Evolutionary conservation across 1,139 yeast genomes (phyloP), one percentile per base, ranked within the genome.

Genomic region (Kodamaea sp.): DNA sequence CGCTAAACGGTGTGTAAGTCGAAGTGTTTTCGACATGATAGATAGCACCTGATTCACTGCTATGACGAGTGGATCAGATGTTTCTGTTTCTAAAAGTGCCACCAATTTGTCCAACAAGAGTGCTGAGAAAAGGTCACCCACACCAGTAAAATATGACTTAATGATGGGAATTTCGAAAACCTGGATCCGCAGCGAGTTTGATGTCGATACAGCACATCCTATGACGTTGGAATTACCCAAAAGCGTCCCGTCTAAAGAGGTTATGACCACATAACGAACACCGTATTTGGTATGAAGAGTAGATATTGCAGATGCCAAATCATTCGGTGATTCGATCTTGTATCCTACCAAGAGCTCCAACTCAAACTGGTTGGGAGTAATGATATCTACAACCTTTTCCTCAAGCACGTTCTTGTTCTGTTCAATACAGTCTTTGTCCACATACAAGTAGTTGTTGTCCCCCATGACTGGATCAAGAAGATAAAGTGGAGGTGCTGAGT

Each of bases 391-490:
- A 2, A 60, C 39, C 7, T 76, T 73, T 2, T 67, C 55, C 12
- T 57, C 50, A 27, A 90, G 57, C 3, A 85, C 64, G n/a, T 63
- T 49, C 50, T 73, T 71, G 55, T 90, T 90, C 2, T 77, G 74
- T 0, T 79, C 77, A 0, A 90, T 70, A 33, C 88, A 85, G 14
- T 77, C 76, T 42, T 79, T 73, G 28, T 80, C 75, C 8, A 92
- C 97, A 51, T 92, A 92, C 18, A 90, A 57, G 39, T 72, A 73
- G 2, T 95, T 96, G 47, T 87, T 82, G 57, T 92, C 98, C 10
- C 98, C 98, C 73, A 92, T 73, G 2, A 92, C 97, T 1, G 98
- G 97, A 54, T 92, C 98, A 42, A 89, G 58, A 9, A 89, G 65
- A 81, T 94, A 84, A 21, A 53, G 27, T 2, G 44, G 33, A 4